Conservation (phyloP, 805 yeast genomes). For the Zygosaccharomyces rouxii region DNA sequence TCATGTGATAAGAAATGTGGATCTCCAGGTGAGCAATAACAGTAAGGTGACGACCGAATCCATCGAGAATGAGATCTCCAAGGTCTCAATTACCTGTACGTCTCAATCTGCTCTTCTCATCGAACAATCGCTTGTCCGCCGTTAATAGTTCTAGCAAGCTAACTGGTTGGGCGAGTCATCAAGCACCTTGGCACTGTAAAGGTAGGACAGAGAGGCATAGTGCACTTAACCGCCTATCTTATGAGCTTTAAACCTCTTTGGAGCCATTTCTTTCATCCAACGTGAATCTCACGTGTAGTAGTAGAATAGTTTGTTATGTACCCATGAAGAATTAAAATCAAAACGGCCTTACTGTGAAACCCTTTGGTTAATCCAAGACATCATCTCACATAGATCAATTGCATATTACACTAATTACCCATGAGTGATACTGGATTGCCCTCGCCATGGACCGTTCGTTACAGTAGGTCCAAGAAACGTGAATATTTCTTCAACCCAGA, state of each 20-base stretch:
- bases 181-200: neutral
- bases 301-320: neutral
- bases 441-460: constrained; percentile 72
- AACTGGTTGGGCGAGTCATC: neutral
- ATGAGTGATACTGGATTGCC: constrained; percentile 67
- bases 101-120: neutral
- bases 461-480: constrained; percentile 73
- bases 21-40: neutral
- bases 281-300: constrained; percentile 4
- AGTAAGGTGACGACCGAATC: neutral
- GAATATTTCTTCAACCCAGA: constrained; percentile 76
- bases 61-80: neutral
- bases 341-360: neutral
- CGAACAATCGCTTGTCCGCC: neutral
- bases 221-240: neutral
- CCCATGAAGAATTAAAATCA: neutral
- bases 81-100: neutral
- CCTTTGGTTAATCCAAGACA: neutral
- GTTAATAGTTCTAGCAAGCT: neutral
- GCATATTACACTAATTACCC: neutral
- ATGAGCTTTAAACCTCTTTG: neutral
- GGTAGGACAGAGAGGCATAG: neutral
- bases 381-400: neutral
- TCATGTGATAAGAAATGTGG: constrained; percentile 1
- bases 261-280: neutral